phyloP scores from a whole-genome alignment of 2,329 filamentous ascomycete genomes.

The Diaporthe batatas region DNA sequence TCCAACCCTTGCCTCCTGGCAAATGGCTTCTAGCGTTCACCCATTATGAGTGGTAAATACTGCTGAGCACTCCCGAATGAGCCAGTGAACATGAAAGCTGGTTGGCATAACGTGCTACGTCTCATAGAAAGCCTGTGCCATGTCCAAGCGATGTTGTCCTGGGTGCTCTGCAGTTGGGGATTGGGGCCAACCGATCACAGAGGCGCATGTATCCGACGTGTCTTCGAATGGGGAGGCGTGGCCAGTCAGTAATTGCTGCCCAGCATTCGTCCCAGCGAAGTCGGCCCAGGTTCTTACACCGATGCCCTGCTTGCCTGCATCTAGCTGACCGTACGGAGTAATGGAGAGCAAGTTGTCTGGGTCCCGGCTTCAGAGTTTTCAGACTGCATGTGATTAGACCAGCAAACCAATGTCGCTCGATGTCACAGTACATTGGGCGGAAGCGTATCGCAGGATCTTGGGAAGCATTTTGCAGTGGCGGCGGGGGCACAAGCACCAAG shows the following conservation, averaged over 20 bases:
- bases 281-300: slow-evolving; percentile 20
- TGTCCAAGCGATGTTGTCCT: slow-evolving; percentile 26
- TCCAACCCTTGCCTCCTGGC: slow-evolving; percentile 3
- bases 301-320: slow-evolving; percentile 1
- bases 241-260: slow-evolving; percentile 8
- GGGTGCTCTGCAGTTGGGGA: slow-evolving; percentile 20
- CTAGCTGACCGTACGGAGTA: neutral
- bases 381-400: slow-evolving; percentile 30
- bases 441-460: slow-evolving; percentile 17
- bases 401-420: slow-evolving; percentile 13
- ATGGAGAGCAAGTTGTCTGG: slow-evolving; percentile 23
- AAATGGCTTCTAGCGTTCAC: neutral
- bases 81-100: neutral
- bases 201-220: slow-evolving; percentile 17
- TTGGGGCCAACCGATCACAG: slow-evolving; percentile 11
- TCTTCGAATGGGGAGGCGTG: neutral
- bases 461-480: slow-evolving; percentile 26
- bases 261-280: slow-evolving; percentile 1
- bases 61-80: neutral
- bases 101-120: slow-evolving; percentile 3
- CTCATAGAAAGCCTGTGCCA: neutral
- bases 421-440: slow-evolving; percentile 33
- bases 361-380: slow-evolving; percentile 29
- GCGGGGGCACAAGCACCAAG: slow-evolving; percentile 17
- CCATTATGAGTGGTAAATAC: neutral